Conservation (phyloP, 768 basidiomycete species). For the Russula lepida region DNA sequence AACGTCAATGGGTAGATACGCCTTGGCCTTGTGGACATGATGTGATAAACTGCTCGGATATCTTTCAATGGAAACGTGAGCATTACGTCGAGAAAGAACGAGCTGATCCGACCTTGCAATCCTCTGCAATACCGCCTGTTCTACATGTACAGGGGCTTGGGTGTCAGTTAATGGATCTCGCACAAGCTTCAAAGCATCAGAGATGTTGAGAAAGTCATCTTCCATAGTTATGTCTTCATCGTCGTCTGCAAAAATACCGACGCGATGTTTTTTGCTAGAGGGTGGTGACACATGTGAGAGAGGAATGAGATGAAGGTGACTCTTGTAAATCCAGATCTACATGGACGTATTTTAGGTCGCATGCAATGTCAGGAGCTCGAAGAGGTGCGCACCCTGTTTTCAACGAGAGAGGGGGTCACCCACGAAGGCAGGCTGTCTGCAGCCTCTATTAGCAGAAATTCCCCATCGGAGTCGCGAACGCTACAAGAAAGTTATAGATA, state of each 20-base stretch:
- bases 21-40: slow-evolving; percentile 72
- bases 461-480: slow-evolving; percentile 85
- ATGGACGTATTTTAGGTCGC: slow-evolving; percentile 18
- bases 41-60: slow-evolving; percentile 60
- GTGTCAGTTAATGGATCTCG: slow-evolving; percentile 48
- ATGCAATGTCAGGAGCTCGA: slow-evolving; percentile 6
- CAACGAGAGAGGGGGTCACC: slow-evolving; percentile 86
- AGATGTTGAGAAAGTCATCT: slow-evolving; percentile 44
- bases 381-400: slow-evolving; percentile 73
- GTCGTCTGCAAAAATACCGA: slow-evolving; percentile 45
- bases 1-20: slow-evolving; percentile 72
- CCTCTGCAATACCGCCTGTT: slow-evolving; percentile 59
- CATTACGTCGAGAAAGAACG: background rate
- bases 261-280: slow-evolving; percentile 43
- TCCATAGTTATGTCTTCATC: slow-evolving; percentile 33
- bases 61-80: slow-evolving; percentile 29
- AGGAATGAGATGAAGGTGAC: slow-evolving; percentile 80
- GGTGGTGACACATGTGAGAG: slow-evolving; percentile 63
- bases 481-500: slow-evolving; percentile 28
- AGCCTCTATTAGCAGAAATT: slow-evolving; percentile 94
- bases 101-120: slow-evolving; percentile 45
- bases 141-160: slow-evolving; percentile 49
- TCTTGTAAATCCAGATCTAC: slow-evolving; percentile 87
- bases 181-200: slow-evolving; percentile 58
- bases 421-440: slow-evolving; percentile 83